Conservation (phyloP, 2,329 filamentous ascomycete species). For the Xylaria sp. region DNA sequence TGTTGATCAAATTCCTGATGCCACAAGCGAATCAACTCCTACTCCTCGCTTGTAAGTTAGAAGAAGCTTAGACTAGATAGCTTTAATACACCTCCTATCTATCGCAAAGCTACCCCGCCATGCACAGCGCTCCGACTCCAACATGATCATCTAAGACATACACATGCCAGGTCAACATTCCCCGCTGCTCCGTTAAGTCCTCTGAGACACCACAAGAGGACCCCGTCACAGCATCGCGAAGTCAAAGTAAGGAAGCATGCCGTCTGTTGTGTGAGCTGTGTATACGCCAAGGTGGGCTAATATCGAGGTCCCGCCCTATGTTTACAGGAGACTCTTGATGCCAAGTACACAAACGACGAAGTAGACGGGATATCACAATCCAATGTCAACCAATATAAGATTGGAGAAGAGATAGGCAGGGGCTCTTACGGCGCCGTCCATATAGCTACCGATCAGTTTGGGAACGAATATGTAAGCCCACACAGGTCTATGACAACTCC, state of each 20-base stretch:
- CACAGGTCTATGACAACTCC: neutral
- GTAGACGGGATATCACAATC: conserved; percentile 82
- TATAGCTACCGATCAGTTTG: conserved; percentile 88
- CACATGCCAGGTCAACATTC: conserved; percentile 57
- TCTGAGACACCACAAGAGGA: conserved; percentile 67
- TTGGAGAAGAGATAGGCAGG: conserved; percentile 94
- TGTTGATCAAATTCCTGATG: conserved; percentile 52
- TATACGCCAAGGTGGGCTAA: conserved; percentile 24
- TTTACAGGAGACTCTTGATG: conserved; percentile 86
- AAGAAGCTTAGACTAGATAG: conserved; percentile 49
- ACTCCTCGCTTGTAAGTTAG: conserved; percentile 57
- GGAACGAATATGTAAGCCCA: conserved; percentile 85
- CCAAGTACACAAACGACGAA: conserved; percentile 85
- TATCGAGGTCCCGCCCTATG: conserved; percentile 19
- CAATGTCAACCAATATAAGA: conserved; percentile 93
- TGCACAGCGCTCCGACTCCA: conserved; percentile 7
- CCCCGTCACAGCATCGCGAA: conserved; percentile 67
- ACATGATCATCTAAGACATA: conserved; percentile 35
- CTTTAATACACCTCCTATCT: conserved; percentile 19
- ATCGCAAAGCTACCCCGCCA: conserved; percentile 21
- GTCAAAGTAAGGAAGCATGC: conserved; percentile 62
- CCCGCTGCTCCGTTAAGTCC: conserved; percentile 60
- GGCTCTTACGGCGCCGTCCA: conserved; percentile 97
- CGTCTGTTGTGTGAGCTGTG: conserved; percentile 14
- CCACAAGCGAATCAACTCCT: conserved; percentile 50